Evolutionary conservation across 2,329 filamentous ascomycete genomes (phyloP).

Genomic region (Fusarium falciforme): DNA sequence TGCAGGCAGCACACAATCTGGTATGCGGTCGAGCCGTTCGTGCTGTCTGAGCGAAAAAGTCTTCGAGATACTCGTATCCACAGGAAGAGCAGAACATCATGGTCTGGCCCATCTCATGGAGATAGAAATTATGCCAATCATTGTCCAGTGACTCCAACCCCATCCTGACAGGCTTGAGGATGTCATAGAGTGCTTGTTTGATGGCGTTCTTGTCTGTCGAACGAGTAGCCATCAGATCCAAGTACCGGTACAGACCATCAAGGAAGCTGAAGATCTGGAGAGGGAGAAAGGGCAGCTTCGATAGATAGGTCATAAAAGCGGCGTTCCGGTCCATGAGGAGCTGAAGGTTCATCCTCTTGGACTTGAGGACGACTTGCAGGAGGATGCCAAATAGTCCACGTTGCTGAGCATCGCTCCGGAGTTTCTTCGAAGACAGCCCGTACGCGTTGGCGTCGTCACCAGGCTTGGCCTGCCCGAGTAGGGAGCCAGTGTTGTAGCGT

Average conservation of each 20-base stretch:
- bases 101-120: conserved; percentile 35
- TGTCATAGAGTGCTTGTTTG: conserved; percentile 45
- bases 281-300: conserved; percentile 45
- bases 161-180: conserved; percentile 48
- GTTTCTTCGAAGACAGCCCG: conserved; percentile 46
- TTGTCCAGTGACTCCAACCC: conserved; percentile 36
- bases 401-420: conserved; percentile 29
- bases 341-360: conserved; percentile 42
- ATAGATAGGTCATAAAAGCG: conserved; percentile 47
- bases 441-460: conserved; percentile 31
- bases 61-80: conserved; percentile 47
- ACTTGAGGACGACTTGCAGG: conserved; percentile 50
- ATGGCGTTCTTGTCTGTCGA: neutral
- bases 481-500: conserved; percentile 44
- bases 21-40: conserved; percentile 12
- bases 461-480: neutral
- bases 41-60: conserved; percentile 42
- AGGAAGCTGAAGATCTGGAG: conserved; percentile 46
- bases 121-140: conserved; percentile 43
- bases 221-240: conserved; percentile 27
- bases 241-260: conserved; percentile 48
- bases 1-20: conserved; percentile 47
- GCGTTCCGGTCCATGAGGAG: conserved; percentile 46
- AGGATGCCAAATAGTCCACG: conserved; percentile 49
- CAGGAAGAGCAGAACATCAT: conserved; percentile 50